phyloP scores from a whole-genome alignment of 345 rosid species.

The Sisymbrium altissimum region DNA sequence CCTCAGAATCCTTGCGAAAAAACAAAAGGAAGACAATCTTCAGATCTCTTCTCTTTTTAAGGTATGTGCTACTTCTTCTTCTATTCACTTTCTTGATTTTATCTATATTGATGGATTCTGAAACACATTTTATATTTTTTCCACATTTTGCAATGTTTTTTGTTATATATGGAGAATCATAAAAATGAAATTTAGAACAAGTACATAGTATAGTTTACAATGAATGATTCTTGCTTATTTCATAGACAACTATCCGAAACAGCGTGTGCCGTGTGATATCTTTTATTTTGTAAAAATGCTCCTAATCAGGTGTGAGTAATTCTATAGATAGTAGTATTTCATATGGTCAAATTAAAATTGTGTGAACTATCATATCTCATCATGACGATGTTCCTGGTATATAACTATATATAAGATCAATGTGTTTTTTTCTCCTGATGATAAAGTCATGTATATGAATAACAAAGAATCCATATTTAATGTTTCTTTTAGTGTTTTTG shows the following conservation, averaged over 20 bases:
- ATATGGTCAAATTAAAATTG: neutral
- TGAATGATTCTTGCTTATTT: neutral
- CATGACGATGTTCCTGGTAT: neutral
- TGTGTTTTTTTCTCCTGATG: neutral
- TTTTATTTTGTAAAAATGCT: neutral
- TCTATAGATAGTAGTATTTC: neutral
- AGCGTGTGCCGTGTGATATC: neutral
- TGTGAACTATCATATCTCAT: neutral
- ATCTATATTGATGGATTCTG: neutral
- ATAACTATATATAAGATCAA: neutral
- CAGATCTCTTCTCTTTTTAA: neutral
- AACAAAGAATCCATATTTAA: neutral
- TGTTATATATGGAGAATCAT: neutral
- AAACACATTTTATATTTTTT: neutral
- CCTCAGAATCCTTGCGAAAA: slow-evolving; percentile 9
- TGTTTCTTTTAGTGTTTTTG: slow-evolving; percentile 7
- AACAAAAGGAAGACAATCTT: slow-evolving; percentile 1
- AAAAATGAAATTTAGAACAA: slow-evolving; percentile 1
- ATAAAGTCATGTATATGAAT: neutral
- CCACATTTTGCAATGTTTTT: neutral
- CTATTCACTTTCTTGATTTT: neutral
- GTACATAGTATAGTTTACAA: neutral
- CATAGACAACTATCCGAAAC: neutral
- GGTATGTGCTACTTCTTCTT: slow-evolving; percentile 28
- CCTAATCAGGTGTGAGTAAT: neutral